Evolutionary conservation across 306 rosid genomes (phyloP).

Genomic region (Prunus kanzakura): DNA sequence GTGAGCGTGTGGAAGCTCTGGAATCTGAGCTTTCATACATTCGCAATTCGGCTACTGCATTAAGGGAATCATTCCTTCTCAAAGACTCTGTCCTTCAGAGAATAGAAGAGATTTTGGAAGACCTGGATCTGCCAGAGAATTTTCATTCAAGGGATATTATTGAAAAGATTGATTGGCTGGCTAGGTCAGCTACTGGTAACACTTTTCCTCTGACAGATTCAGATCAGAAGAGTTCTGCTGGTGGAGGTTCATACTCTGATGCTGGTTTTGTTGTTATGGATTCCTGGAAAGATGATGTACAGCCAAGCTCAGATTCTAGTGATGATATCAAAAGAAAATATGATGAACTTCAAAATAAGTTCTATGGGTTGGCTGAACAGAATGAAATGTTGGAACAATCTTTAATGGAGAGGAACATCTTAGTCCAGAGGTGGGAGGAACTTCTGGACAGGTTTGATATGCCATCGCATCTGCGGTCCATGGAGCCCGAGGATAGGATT

Average conservation of each 20-base stretch:
- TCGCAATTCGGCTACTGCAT: slow-evolving; percentile 92
- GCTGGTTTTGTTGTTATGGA: slow-evolving; percentile 67
- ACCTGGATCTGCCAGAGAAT: slow-evolving; percentile 92
- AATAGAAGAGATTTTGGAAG: slow-evolving; percentile 95
- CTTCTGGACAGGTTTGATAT: slow-evolving; percentile 73
- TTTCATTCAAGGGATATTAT: slow-evolving; percentile 89
- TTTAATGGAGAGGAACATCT: slow-evolving; percentile 81
- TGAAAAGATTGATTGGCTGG: slow-evolving; percentile 97
- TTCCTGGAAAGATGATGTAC: slow-evolving; percentile 73
- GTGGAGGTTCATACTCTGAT: slow-evolving; percentile 74
- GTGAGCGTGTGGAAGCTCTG: slow-evolving; percentile 92
- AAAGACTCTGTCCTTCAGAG: slow-evolving; percentile 97
- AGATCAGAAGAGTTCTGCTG: slow-evolving; percentile 72
- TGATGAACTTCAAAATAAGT: slow-evolving; percentile 81
- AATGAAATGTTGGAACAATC: slow-evolving; percentile 99
- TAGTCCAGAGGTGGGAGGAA: slow-evolving; percentile 92
- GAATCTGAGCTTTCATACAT: slow-evolving; percentile 97
- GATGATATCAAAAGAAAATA: slow-evolving; percentile 62
- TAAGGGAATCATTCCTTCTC: slow-evolving; percentile 95
- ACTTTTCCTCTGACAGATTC: slow-evolving; percentile 56
- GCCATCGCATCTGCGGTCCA: slow-evolving; percentile 74
- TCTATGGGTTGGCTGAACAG: slow-evolving; percentile 87
- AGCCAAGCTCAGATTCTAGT: slow-evolving; percentile 44
- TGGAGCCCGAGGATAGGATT: slow-evolving; percentile 77
- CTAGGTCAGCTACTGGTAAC: slow-evolving; percentile 62